These are phyloP conservation scores for Tulasnella sp. DNA, from an alignment of 768 basidiomycete species.

Conservation along the genomic window DNA sequence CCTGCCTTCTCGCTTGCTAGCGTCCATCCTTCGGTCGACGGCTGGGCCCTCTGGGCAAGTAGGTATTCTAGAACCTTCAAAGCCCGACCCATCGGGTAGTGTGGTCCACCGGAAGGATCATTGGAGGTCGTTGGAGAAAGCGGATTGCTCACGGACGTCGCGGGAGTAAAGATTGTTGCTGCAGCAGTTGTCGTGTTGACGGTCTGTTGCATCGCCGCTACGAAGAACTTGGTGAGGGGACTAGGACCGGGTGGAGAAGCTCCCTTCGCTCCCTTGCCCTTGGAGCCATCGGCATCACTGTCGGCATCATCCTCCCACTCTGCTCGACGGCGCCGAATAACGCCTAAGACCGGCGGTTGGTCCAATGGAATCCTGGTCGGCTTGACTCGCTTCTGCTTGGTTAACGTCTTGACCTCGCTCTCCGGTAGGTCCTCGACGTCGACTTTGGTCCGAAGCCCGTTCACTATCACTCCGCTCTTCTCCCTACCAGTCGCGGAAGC, in stretches of 20 bases:
- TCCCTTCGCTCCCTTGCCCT: conserved; percentile 18
- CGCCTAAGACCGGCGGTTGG: conserved; percentile 73
- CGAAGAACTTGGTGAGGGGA: conserved; percentile 59
- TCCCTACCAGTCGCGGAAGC: conserved; percentile 46
- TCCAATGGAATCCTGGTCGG: conserved; percentile 83
- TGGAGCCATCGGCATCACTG: conserved; percentile 20
- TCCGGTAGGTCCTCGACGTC: conserved; percentile 86
- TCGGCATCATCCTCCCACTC: conserved; percentile 55
- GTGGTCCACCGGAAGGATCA: conserved; percentile 32
- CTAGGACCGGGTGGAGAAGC: conserved; percentile 25
- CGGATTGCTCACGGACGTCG: conserved; percentile 19
- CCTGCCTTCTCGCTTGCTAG: conserved; percentile 60
- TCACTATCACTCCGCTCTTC: conserved; percentile 76
- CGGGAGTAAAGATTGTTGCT: conserved; percentile 63
- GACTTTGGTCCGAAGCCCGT: conserved; percentile 72
- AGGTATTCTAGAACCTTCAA: conserved; percentile 74
- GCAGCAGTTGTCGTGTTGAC: conserved; percentile 62
- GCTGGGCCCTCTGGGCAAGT: conserved; percentile 50
- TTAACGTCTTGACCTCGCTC: conserved; percentile 68
- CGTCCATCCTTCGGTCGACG: conserved; percentile 56
- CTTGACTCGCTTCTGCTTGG: conserved; percentile 77
- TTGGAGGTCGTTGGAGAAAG: background rate
- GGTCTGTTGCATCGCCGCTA: conserved; percentile 63
- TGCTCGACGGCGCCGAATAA: conserved; percentile 52
- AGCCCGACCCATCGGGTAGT: conserved; percentile 66